Conservation (phyloP, 2,329 filamentous ascomycete genomes). For the Cladosporium velox region DNA sequence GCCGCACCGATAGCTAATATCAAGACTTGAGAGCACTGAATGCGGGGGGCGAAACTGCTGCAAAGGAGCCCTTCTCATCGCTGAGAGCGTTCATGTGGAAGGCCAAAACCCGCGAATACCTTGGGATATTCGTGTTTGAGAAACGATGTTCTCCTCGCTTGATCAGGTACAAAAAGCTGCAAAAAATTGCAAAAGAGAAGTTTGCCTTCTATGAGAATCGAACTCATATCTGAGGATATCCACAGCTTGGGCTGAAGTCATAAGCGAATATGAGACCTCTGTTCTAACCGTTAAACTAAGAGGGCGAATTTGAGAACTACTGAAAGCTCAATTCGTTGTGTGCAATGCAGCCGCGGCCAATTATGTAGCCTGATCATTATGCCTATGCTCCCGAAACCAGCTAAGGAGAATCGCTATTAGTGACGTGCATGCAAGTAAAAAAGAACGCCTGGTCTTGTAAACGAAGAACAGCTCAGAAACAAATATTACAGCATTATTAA, state of each 20-base stretch:
- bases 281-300: constrained; percentile 17
- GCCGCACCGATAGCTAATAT: neutral
- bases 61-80: no score
- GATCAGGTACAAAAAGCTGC: neutral
- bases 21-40: neutral
- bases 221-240: constrained; percentile 16
- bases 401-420: neutral
- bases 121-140: no score
- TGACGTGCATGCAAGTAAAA: neutral
- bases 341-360: rapidly evolving
- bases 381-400: no score
- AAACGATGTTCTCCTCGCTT: no score
- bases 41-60: no score
- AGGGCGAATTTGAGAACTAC: constrained; percentile 1
- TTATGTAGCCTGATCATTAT: neutral
- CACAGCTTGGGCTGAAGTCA: constrained; percentile 8
- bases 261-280: constrained; percentile 12
- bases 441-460: neutral
- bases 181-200: neutral
- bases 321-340: neutral
- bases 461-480: neutral
- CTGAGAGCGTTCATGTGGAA: no score
- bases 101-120: no score
- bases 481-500: neutral
- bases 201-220: constrained; percentile 14